phyloP scores from a whole-genome alignment of 495 filamentous ascomycete species.

The Hamigera avellanea region DNA sequence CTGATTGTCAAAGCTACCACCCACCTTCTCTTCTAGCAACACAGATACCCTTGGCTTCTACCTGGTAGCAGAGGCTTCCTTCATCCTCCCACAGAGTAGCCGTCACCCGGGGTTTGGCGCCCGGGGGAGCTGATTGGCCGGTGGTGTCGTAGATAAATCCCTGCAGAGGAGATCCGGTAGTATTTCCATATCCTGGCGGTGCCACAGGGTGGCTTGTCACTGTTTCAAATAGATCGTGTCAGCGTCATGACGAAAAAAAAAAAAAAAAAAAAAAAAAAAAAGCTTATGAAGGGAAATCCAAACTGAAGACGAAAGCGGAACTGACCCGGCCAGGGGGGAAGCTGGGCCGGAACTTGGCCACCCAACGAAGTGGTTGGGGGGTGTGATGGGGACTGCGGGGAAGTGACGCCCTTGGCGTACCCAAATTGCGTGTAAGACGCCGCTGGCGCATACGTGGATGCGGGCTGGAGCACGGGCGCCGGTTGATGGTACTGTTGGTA shows the following conservation, averaged over 20 bases:
- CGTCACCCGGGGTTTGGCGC: slow-evolving; percentile 95
- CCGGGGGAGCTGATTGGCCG: slow-evolving; percentile 88
- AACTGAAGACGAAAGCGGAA: slow-evolving; percentile 10
- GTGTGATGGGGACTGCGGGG: slow-evolving; percentile 57
- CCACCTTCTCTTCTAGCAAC: slow-evolving; percentile 89
- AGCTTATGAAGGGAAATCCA: neutral
- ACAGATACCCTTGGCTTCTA: slow-evolving; percentile 92
- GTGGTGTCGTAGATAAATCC: slow-evolving; percentile 63
- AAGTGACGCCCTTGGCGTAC: slow-evolving; percentile 65
- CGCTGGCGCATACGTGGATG: slow-evolving; percentile 57
- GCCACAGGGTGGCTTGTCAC: slow-evolving; percentile 38
- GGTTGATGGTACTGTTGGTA: slow-evolving; percentile 65
- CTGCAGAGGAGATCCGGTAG: slow-evolving; percentile 39
- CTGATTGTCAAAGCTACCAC: slow-evolving; percentile 8
- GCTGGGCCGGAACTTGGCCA: slow-evolving; percentile 37
- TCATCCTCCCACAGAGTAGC: slow-evolving; percentile 98
- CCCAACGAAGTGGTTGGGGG: slow-evolving; percentile 59
- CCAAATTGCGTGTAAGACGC: slow-evolving; percentile 58
- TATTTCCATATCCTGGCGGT: slow-evolving; percentile 33
- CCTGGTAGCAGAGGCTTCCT: slow-evolving; percentile 94
- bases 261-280: neutral
- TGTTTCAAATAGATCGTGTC: slow-evolving; percentile 9
- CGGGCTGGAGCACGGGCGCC: slow-evolving; percentile 73
- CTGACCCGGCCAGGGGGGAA: slow-evolving; percentile 60
- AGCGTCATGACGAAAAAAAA: neutral